Percentiles rank a stretch among this genome's conserved stretches.
These are phyloP conservation scores for Phyllosticta paracitricarpa DNA, from an alignment of 2,329 filamentous ascomycete genomes.

Conservation along the genomic window DNA sequence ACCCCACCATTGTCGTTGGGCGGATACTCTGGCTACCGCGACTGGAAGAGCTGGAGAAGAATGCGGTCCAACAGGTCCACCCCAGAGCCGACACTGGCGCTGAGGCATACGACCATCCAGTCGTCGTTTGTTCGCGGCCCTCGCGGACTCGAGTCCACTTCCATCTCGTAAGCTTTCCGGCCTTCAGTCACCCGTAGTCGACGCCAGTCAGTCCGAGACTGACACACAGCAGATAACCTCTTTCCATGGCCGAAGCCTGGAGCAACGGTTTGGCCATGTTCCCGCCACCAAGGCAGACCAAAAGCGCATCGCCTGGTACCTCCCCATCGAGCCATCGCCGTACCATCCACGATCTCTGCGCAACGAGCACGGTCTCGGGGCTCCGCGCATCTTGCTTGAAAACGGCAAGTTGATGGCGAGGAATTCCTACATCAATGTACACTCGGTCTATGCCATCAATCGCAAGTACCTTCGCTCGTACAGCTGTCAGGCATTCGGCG, in stretches of 20 bases:
- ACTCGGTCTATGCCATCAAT: constrained; percentile 25
- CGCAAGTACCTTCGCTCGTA: constrained; percentile 10
- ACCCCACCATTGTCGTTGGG: neutral
- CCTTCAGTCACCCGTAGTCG: neutral
- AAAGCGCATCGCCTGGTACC: constrained; percentile 23
- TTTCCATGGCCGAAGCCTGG: constrained; percentile 23
- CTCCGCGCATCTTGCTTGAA: constrained; percentile 12
- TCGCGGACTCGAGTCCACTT: constrained; percentile 20
- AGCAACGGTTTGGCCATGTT: constrained; percentile 20
- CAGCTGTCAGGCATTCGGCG: neutral
- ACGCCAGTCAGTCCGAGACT: neutral
- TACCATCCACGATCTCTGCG: constrained; percentile 21
- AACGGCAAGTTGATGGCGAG: constrained; percentile 18
- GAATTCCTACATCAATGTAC: constrained; percentile 26
- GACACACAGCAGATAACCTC: constrained; percentile 22
- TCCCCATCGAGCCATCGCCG: constrained; percentile 23
- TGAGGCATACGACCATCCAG: constrained; percentile 24
- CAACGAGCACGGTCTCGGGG: constrained; percentile 10
- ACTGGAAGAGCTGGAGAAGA: neutral
- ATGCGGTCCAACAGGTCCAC: neutral
- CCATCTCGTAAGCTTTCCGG: constrained; percentile 20
- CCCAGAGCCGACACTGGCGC: neutral
- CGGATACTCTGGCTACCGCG: constrained; percentile 4
- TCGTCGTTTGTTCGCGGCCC: constrained; percentile 24
- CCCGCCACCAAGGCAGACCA: constrained; percentile 16